A percentile compares a stretch with the other conserved stretches of the same genome.
These are phyloP conservation scores for Colletotrichum gloeosporioides DNA, from an alignment of 2,329 filamentous ascomycete species.

Conservation along the genomic window DNA sequence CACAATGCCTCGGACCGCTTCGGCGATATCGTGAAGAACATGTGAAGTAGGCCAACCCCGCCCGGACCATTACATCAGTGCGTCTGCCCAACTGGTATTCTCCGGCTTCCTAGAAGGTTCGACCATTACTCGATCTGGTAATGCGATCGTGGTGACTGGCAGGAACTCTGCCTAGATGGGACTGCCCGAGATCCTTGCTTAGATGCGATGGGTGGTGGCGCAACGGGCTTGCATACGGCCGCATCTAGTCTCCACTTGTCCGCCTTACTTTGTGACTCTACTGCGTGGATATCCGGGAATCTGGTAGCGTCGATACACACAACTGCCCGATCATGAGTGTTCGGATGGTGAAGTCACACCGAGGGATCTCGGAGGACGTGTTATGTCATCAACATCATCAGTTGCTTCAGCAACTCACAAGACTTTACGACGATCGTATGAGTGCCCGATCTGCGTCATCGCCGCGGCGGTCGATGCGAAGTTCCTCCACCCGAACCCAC, in stretches of 20 bases:
- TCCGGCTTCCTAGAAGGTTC: not conserved
- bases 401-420: not conserved
- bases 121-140: not conserved
- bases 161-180: not conserved
- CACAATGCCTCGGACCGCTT: not conserved
- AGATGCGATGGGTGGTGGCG: not conserved
- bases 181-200: not conserved
- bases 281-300: not conserved
- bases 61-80: constrained; percentile 10
- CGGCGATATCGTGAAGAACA: not conserved
- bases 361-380: not conserved
- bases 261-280: not conserved
- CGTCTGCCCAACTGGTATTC: not conserved
- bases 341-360: not conserved
- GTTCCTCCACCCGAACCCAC: not conserved
- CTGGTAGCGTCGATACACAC: not conserved
- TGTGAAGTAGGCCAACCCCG: not conserved
- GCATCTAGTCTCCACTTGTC: not conserved
- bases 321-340: not conserved
- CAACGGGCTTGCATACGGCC: not conserved
- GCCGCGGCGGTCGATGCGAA: not conserved
- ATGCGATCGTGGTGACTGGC: not conserved
- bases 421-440: not conserved
- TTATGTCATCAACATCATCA: not conserved
- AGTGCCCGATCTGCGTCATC: not conserved